Evolutionary conservation across 192 early-diverging fungal species (phyloP).

Genomic region (Coemansia sp.): DNA sequence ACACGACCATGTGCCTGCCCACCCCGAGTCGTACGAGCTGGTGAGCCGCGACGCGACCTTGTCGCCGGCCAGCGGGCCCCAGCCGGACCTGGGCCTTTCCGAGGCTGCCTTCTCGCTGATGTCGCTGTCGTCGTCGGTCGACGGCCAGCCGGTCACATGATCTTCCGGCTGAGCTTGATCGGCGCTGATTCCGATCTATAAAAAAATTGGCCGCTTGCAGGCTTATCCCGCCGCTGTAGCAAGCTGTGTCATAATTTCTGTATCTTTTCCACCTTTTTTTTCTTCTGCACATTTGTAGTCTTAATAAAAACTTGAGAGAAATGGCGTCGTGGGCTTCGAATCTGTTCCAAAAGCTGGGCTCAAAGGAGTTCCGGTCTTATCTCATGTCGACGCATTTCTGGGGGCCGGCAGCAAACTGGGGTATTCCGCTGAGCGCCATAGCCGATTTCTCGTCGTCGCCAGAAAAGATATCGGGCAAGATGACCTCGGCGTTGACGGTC

Average conservation of each 20-base stretch:
- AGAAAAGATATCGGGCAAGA: conserved; percentile 89
- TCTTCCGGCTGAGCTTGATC: neutral
- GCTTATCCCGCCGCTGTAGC: too few relatives aligned
- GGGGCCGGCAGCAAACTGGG: conserved; percentile 80
- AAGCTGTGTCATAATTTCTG: neutral
- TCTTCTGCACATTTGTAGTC: neutral
- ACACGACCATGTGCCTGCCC: conserved; percentile 1
- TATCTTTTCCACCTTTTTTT: neutral
- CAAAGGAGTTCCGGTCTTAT: conserved; percentile 68
- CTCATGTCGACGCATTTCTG: conserved; percentile 62
- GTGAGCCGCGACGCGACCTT: neutral
- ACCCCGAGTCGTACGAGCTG: neutral
- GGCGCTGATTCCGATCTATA: too few relatives aligned
- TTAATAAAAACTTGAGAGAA: conserved; percentile 1
- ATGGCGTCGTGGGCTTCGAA: conserved; percentile 53
- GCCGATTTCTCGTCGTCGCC: conserved; percentile 88
- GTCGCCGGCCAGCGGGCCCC: too few relatives aligned
- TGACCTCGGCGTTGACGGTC: conserved; percentile 85
- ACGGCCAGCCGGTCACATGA: conserved; percentile 3
- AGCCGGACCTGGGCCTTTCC: conserved; percentile 20
- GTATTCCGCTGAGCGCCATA: conserved; percentile 92
- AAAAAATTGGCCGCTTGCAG: too few relatives aligned
- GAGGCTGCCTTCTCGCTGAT: conserved; percentile 53
- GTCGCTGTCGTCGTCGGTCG: conserved; percentile 34
- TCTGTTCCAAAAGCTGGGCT: conserved; percentile 55